Evolutionary conservation across 352 stramenopile species (phyloP), one percentile per base, ranked within the genome.

Genomic region (Thraustochytrium striatum): DNA sequence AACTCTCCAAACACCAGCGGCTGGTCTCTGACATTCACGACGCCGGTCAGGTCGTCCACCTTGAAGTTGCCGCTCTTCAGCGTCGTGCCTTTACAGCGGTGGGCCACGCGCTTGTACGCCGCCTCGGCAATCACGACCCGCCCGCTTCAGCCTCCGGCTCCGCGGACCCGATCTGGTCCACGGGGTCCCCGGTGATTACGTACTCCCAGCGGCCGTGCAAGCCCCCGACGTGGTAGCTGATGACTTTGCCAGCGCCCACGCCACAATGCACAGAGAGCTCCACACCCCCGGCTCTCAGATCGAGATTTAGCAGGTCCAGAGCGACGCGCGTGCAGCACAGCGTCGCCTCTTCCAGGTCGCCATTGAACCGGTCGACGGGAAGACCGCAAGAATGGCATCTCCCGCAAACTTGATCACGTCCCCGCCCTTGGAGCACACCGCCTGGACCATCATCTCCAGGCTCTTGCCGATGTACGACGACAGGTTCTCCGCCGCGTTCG

Each of bases 301-400:
- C 70, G 8, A 80, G 70, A 32, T 80, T 79, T 21, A 70, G 55
- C 2, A 80, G 39, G 11, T 73, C 69, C 11, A 72, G 21, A 35
- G 21, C 70, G 7, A 80, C 58, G 35, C 79, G 38, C 8, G 61
- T 38, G 43, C 70, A 80, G 30, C 53, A 59, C 33, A 75, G 58
- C 7, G 70, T 80, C 9, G 70, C 70, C 9, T 80, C 70, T 7
- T 57, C 30, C 0, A 80, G 70, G 28, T 73, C 43, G 19, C 33
- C 16, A 52, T 68, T 68, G 57, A 80, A 55, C 28, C 79, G 16
- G 16, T 28, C 11, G 55, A 19, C 9, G 88, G 89, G 91, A 93
- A 97, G 58, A 97, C 92, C 52, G 96, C 91, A 85, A 97, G 90
- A 28, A 83, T 78, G n/a, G 93, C 93, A 61, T 97, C 93, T n/a